Percentiles rank a stretch among this genome's conserved stretches.
Evolutionary conservation across 1,284 basidiomycete genomes (phyloP).

Genomic region (Apiotrichum gamsii): DNA sequence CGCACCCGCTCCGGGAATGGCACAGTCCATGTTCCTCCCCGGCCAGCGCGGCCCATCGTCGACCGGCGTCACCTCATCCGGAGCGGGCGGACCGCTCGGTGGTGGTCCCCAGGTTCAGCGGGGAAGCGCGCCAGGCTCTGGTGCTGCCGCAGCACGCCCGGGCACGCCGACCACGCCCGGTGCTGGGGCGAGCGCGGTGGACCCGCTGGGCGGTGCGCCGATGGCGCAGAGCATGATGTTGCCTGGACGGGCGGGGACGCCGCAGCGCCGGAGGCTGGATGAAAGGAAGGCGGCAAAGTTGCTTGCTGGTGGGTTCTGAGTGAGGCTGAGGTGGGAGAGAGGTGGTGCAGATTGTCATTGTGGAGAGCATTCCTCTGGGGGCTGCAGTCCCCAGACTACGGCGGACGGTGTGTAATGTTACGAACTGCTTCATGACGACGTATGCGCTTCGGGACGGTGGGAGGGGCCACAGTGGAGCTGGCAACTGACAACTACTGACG

Average conservation of each 20-base stretch:
- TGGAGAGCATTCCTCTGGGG: too few species aligned
- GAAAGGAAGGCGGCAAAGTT: slow-evolving; percentile 44
- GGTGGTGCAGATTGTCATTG: too few species aligned
- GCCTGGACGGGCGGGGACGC: slow-evolving; percentile 19
- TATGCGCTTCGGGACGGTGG: too few species aligned
- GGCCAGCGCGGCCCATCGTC: neutral
- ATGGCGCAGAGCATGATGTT: slow-evolving; percentile 44
- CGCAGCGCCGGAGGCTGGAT: slow-evolving; percentile 30
- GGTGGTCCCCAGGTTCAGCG: neutral
- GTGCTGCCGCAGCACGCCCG: slow-evolving; percentile 30
- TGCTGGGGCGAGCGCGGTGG: neutral
- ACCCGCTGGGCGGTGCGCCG: slow-evolving; percentile 10
- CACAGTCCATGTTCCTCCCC: slow-evolving; percentile 4
- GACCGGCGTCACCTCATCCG: neutral
- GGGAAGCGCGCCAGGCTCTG: slow-evolving; percentile 42
- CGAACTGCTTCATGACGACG: too few species aligned
- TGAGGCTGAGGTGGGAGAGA: neutral
- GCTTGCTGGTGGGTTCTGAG: slow-evolving; percentile 41
- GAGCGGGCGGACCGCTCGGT: neutral
- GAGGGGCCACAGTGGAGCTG: too few species aligned
- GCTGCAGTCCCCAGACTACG: too few species aligned
- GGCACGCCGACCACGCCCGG: slow-evolving; percentile 10
- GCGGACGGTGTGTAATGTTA: too few species aligned
- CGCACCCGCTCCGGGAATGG: slow-evolving; percentile 8
- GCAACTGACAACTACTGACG: too few species aligned